phyloP scores from a whole-genome alignment of 192 early-diverging fungal genomes.

The Jimgerdemannia lactiflua region DNA sequence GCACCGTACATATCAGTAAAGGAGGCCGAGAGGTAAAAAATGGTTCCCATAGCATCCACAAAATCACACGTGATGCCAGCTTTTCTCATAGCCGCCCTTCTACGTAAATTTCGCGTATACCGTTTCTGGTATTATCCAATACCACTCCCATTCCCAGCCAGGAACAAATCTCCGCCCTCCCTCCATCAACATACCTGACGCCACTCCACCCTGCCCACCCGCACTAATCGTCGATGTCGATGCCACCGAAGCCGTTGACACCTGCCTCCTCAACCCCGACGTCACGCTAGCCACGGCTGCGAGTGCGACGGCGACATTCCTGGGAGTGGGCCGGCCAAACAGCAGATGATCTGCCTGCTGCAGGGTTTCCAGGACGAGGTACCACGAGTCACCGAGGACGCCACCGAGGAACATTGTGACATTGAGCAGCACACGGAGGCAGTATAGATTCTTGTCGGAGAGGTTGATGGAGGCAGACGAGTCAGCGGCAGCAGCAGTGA shows the following conservation, averaged over 20 bases:
- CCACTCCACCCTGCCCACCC: not conserved
- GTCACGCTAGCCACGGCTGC: not conserved
- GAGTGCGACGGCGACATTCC: not conserved
- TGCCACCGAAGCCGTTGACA: not conserved
- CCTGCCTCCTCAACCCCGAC: not conserved
- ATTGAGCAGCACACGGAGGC: constrained; percentile 67
- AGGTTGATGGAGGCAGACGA: constrained; percentile 40
- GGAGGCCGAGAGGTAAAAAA: no score
- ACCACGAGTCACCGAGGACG: constrained; percentile 83
- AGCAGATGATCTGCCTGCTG: constrained; percentile 72
- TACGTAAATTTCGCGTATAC: no score
- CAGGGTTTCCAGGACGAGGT: constrained; percentile 80
- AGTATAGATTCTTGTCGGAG: constrained; percentile 75
- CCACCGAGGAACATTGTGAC: constrained; percentile 71
- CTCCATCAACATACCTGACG: not conserved
- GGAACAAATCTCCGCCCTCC: no score
- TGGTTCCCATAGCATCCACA: not conserved
- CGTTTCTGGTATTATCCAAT: no score
- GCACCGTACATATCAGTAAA: no score
- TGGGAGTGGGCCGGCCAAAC: constrained; percentile 16
- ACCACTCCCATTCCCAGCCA: no score
- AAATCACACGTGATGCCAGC: not conserved
- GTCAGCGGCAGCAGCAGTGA: not conserved
- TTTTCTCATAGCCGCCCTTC: not conserved
- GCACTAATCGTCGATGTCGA: not conserved